phyloP scores from a whole-genome alignment of 352 stramenopile species.

The Globisporangium splendens region DNA sequence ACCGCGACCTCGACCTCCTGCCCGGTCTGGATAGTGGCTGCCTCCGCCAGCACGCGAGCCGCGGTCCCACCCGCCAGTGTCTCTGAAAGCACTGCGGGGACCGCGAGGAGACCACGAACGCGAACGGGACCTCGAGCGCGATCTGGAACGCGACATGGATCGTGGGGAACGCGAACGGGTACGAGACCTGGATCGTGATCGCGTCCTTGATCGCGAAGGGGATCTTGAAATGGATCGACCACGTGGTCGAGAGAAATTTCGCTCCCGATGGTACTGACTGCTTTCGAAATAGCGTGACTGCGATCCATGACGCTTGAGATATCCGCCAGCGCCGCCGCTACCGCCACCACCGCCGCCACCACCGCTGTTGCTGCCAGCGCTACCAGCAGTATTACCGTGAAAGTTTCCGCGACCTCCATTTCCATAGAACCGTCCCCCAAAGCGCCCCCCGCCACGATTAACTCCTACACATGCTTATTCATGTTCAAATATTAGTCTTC shows the following conservation, averaged over 20 bases:
- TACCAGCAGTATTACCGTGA: too few relatives aligned
- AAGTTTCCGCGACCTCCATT: too few relatives aligned
- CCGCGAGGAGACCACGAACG: constrained; percentile 59
- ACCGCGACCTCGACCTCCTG: constrained; percentile 12
- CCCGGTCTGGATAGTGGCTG: constrained; percentile 14
- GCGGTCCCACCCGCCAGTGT: constrained; percentile 11
- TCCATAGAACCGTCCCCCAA: constrained; percentile 14
- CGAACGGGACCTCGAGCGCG: constrained; percentile 36
- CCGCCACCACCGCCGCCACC: constrained; percentile 3
- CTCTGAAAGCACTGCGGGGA: constrained; percentile 37
- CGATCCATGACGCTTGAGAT: constrained; percentile 30
- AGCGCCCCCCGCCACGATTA: constrained; percentile 11
- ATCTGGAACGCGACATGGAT: constrained; percentile 37
- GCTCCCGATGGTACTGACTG: constrained; percentile 24
- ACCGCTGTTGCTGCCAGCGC: not conserved
- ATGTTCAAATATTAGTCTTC: too few relatives aligned
- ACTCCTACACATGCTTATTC: too few relatives aligned
- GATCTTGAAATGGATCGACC: constrained; percentile 57
- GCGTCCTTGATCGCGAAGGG: constrained; percentile 30
- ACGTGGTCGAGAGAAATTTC: constrained; percentile 34
- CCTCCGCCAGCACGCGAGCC: constrained; percentile 28
- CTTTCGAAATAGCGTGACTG: constrained; percentile 25
- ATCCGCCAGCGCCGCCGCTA: constrained; percentile 12
- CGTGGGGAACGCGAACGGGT: constrained; percentile 34
- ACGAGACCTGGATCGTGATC: constrained; percentile 16